Evolutionary conservation across 2,329 filamentous ascomycete genomes (phyloP).

Genomic region (Diaporthe citrichinensis): DNA sequence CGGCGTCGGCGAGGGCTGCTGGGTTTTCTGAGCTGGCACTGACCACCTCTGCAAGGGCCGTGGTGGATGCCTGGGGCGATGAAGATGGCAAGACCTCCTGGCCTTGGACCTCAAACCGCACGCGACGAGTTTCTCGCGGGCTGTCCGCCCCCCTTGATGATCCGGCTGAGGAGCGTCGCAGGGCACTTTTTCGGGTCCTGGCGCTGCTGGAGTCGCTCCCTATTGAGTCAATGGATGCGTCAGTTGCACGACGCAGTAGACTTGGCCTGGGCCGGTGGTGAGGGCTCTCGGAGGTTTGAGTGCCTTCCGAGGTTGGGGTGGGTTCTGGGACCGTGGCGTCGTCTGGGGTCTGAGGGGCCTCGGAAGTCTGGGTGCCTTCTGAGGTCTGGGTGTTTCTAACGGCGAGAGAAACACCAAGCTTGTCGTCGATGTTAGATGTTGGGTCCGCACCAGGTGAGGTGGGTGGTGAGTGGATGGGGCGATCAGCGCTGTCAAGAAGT

Average conservation of each 20-base stretch:
- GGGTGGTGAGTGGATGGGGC: slow-evolving; percentile 45
- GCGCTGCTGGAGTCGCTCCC: slow-evolving; percentile 62
- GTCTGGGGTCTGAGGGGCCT: neutral
- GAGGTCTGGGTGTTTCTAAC: slow-evolving; percentile 40
- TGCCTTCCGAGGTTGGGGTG: slow-evolving; percentile 28
- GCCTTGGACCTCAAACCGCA: slow-evolving; percentile 74
- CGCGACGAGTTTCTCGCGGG: slow-evolving; percentile 62
- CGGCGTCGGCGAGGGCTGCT: slow-evolving; percentile 41
- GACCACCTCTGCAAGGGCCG: slow-evolving; percentile 43
- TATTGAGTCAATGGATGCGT: slow-evolving; percentile 67
- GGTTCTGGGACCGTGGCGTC: slow-evolving; percentile 15
- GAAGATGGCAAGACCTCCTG: slow-evolving; percentile 72
- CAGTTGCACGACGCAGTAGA: slow-evolving; percentile 58
- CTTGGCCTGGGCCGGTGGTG: slow-evolving; percentile 42
- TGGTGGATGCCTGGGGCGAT: slow-evolving; percentile 61
- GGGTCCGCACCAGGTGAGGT: slow-evolving; percentile 41
- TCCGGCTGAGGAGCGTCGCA: slow-evolving; percentile 67
- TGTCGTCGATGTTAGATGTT: slow-evolving; percentile 39
- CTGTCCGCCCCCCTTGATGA: slow-evolving; percentile 61
- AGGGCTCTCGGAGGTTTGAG: slow-evolving; percentile 15
- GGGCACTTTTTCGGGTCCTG: slow-evolving; percentile 64
- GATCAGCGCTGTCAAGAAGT: slow-evolving; percentile 65
- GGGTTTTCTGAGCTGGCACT: slow-evolving; percentile 35
- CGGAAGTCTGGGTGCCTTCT: slow-evolving; percentile 25
- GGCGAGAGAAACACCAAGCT: too few relatives aligned